Evolutionary conservation across 2,329 filamentous ascomycete species (phyloP).

Genomic region (Paramyrothecium roridum): DNA sequence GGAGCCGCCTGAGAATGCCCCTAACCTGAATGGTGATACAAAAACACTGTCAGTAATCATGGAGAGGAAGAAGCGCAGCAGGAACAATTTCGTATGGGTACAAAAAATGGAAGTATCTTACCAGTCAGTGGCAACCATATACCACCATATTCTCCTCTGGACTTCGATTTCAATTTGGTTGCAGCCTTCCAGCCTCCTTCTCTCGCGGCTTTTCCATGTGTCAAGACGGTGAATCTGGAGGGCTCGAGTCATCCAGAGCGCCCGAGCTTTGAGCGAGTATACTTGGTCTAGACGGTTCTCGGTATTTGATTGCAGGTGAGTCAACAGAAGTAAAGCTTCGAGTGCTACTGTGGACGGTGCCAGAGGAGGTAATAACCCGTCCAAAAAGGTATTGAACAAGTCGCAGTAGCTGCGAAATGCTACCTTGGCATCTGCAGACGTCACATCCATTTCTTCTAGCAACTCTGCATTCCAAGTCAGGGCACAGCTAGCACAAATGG

Average conservation of each 20-base stretch:
- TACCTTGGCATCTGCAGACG: background rate
- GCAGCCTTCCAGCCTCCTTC: background rate
- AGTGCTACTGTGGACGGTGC: conserved; percentile 4
- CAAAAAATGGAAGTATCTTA: conserved; percentile 1
- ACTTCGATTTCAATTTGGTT: conserved; percentile 5
- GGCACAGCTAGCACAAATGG: conserved; percentile 4
- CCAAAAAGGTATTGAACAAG: conserved; percentile 1
- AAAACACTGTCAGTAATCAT: background rate
- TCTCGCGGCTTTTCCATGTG: conserved; percentile 1
- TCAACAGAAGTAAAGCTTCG: conserved; percentile 1
- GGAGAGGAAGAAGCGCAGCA: background rate
- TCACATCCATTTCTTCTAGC: conserved; percentile 1
- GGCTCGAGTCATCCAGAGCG: conserved; percentile 3
- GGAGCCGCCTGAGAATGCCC: conserved; percentile 4
- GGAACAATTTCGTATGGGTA: background rate
- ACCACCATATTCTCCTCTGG: conserved; percentile 8
- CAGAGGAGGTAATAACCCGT: conserved; percentile 1
- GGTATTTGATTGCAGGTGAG: conserved; percentile 1
- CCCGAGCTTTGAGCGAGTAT: conserved; percentile 1
- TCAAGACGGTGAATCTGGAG: conserved; percentile 6
- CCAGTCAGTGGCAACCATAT: conserved; percentile 7
- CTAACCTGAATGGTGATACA: conserved; percentile 1
- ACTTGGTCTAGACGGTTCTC: conserved; percentile 3
- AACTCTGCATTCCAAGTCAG: conserved; percentile 2
- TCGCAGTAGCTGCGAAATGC: conserved; percentile 2